Evolutionary conservation across 805 yeast species (phyloP).

Genomic region (Kuraishia cidri): DNA sequence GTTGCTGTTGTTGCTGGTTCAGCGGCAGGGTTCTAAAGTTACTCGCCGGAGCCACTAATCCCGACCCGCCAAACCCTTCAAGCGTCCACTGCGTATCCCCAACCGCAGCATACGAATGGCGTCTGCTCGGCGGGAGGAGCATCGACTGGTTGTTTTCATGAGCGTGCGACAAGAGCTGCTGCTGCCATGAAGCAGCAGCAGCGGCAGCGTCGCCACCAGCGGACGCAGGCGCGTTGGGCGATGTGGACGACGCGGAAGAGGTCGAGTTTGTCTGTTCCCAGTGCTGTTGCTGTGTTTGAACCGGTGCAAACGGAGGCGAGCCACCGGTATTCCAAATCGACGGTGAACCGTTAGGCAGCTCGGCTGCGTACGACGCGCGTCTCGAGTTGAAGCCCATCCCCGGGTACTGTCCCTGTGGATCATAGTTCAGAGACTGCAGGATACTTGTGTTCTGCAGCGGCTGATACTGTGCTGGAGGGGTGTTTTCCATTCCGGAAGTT

Average conservation of each 20-base stretch:
- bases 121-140: conserved; percentile 4
- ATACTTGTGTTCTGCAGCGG: background rate
- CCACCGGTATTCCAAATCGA: background rate
- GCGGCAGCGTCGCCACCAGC: background rate
- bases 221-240: background rate
- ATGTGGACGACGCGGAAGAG: no score
- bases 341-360: background rate
- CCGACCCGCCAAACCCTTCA: conserved; percentile 3
- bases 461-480: no score
- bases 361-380: conserved; percentile 1
- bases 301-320: background rate
- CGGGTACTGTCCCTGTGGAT: background rate
- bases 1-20: no score
- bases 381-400: conserved; percentile 2
- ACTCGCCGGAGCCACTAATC: conserved; percentile 3
- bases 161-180: background rate
- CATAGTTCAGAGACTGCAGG: background rate
- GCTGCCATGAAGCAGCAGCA: background rate
- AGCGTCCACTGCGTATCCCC: conserved; percentile 7
- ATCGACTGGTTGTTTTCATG: background rate
- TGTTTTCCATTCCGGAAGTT: no score
- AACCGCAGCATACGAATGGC: conserved; percentile 9
- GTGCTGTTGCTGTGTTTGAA: background rate
- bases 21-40: no score
- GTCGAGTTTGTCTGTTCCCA: background rate